Conservation (phyloP, 805 yeast species). For the Yamadazyma laniorum region DNA sequence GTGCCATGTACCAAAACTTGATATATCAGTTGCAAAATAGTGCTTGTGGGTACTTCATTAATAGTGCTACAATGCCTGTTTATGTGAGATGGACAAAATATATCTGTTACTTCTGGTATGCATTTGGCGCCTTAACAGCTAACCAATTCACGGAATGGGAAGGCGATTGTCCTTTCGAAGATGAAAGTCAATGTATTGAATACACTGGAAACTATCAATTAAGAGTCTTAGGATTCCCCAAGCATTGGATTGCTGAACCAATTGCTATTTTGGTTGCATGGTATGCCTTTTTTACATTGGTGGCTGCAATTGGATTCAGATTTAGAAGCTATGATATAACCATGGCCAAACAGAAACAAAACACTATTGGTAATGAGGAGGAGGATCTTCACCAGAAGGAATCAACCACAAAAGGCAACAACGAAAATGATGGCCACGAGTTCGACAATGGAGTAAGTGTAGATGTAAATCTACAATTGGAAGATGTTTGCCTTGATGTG, state of each 20-base stretch:
- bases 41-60: constrained; percentile 80
- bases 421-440: not conserved
- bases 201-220: constrained; percentile 58
- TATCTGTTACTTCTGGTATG: constrained; percentile 74
- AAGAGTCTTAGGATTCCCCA: constrained; percentile 56
- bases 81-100: constrained; percentile 85
- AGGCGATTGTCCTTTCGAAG: constrained; percentile 52
- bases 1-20: constrained; percentile 60
- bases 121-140: constrained; percentile 64
- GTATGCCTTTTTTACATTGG: constrained; percentile 51
- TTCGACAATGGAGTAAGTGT: constrained; percentile 13
- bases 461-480: constrained; percentile 17
- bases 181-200: constrained; percentile 30
- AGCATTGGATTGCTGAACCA: constrained; percentile 66
- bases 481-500: constrained; percentile 44
- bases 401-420: not conserved
- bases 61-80: constrained; percentile 72
- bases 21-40: constrained; percentile 70
- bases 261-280: constrained; percentile 58
- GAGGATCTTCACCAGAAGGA: constrained; percentile 6
- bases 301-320: constrained; percentile 48
- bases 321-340: constrained; percentile 51
- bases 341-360: constrained; percentile 42
- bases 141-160: constrained; percentile 62
- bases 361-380: constrained; percentile 31